These are phyloP conservation scores for Thraustochytrium striatum DNA, from an alignment of 352 stramenopile genomes.

Conservation along the genomic window DNA sequence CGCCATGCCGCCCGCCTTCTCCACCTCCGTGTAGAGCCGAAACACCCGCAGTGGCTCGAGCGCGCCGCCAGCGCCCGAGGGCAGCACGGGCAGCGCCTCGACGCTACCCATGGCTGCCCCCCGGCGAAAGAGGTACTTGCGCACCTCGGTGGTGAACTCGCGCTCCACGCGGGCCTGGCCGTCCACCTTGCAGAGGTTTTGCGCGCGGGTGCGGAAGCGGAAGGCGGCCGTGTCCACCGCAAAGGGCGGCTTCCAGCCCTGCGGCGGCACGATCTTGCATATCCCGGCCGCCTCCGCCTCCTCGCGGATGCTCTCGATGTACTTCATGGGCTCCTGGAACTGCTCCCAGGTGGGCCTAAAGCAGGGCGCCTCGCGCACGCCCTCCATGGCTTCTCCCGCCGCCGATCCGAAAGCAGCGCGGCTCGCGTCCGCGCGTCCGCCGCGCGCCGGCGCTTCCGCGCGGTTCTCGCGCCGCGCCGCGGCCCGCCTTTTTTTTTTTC, in stretches of 20 bases:
- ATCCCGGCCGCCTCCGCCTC: slow-evolving; percentile 90
- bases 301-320: slow-evolving; percentile 81
- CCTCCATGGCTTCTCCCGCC: too few relatives aligned
- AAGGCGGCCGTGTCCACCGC: slow-evolving; percentile 75
- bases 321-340: slow-evolving; percentile 81
- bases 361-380: slow-evolving; percentile 60
- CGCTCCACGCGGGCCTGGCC: slow-evolving; percentile 31
- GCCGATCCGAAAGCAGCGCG: too few relatives aligned
- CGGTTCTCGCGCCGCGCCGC: too few relatives aligned
- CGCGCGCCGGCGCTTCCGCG: too few relatives aligned
- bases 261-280: slow-evolving; percentile 95
- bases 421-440: too few relatives aligned
- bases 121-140: slow-evolving; percentile 27
- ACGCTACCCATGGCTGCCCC: slow-evolving; percentile 18
- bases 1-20: background rate
- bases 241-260: slow-evolving; percentile 82
- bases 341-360: slow-evolving; percentile 77
- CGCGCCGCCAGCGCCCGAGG: background rate
- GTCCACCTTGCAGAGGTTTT: slow-evolving; percentile 84
- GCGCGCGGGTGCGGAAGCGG: slow-evolving; percentile 88
- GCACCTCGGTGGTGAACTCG: slow-evolving; percentile 29
- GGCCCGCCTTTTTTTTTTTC: too few relatives aligned
- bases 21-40: slow-evolving; percentile 1
- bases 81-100: background rate
- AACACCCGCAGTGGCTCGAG: slow-evolving; percentile 19